A percentile compares a stretch with the other conserved stretches of the same genome.
phyloP scores from a whole-genome alignment of 768 basidiomycete genomes.

The Cystofilobasidium bisporidii region DNA sequence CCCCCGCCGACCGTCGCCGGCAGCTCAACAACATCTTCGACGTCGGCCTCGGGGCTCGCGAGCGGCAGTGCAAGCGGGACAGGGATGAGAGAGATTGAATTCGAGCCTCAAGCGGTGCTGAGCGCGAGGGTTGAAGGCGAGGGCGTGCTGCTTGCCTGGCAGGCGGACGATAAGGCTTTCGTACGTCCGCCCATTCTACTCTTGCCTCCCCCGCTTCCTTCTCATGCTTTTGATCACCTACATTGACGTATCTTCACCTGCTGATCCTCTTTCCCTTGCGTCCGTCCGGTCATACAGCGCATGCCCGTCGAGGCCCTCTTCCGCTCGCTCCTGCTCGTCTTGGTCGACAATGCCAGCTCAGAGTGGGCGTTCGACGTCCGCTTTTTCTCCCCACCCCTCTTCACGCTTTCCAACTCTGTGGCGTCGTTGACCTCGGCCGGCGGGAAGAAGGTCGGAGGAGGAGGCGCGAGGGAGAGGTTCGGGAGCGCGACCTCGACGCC shows the following conservation, averaged over 20 bases:
- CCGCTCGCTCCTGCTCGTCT: constrained; percentile 74
- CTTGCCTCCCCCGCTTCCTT: background rate
- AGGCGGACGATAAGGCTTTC: constrained; percentile 78
- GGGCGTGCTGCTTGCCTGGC: constrained; percentile 67
- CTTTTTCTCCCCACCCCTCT: constrained; percentile 55
- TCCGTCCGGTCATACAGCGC: too few species aligned
- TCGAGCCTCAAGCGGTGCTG: constrained; percentile 13
- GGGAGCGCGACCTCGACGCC: background rate
- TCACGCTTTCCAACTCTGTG: background rate
- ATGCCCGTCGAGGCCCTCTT: constrained; percentile 72
- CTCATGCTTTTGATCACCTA: constrained; percentile 29
- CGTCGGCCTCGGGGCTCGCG: too few species aligned
- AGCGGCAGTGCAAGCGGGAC: too few species aligned
- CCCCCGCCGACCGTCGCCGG: background rate
- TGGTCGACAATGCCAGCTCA: constrained; percentile 88
- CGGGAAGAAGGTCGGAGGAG: too few species aligned
- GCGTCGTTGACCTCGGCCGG: too few species aligned
- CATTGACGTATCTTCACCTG: too few species aligned
- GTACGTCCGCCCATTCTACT: constrained; percentile 46
- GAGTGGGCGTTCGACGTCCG: constrained; percentile 79
- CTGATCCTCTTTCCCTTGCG: background rate
- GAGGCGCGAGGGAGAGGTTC: background rate
- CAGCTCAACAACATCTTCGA: too few species aligned
- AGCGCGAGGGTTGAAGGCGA: constrained; percentile 58
- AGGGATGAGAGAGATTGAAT: too few species aligned